These are phyloP conservation scores for Ustilago curta DNA, from an alignment of 1,284 basidiomycete species.

Conservation along the genomic window DNA sequence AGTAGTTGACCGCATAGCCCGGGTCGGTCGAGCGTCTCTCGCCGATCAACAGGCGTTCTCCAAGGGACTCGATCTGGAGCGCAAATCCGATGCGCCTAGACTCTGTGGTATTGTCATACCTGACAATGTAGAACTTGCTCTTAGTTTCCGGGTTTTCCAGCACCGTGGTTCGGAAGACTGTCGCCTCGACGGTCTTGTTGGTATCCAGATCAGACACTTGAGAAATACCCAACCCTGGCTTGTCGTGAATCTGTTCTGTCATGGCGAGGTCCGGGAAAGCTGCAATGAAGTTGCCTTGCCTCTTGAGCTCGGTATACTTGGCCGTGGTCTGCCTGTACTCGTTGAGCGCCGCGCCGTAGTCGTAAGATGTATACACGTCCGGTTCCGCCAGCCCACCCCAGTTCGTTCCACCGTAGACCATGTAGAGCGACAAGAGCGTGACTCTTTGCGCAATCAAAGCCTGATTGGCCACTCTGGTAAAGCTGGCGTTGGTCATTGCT, in stretches of 20 bases:
- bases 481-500: slow-evolving; percentile 45
- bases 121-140: slow-evolving; percentile 76
- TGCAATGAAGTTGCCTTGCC: slow-evolving; percentile 45
- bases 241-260: slow-evolving; percentile 33
- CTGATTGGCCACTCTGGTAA: slow-evolving; percentile 46
- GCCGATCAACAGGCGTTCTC: slow-evolving; percentile 25
- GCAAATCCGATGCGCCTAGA: slow-evolving; percentile 25
- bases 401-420: slow-evolving; percentile 81
- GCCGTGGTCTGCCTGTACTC: slow-evolving; percentile 46
- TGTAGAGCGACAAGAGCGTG: slow-evolving; percentile 74
- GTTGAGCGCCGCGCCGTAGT: slow-evolving; percentile 61
- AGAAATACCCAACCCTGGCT: slow-evolving; percentile 30
- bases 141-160: slow-evolving; percentile 39
- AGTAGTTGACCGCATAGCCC: slow-evolving; percentile 13
- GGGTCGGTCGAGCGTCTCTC: not conserved
- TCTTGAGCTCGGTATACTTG: slow-evolving; percentile 54
- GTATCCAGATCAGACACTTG: slow-evolving; percentile 20
- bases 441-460: slow-evolving; percentile 44
- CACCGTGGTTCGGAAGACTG: slow-evolving; percentile 30
- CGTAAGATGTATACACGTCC: slow-evolving; percentile 70
- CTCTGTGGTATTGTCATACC: slow-evolving; percentile 72
- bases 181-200: slow-evolving; percentile 2
- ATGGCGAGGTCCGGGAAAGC: slow-evolving; percentile 54
- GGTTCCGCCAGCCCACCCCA: slow-evolving; percentile 68
- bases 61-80: slow-evolving; percentile 39